Evolutionary conservation across 1,284 basidiomycete species (phyloP), one percentile per base, ranked within the genome.

Genomic region (Fomes fomentarius): DNA sequence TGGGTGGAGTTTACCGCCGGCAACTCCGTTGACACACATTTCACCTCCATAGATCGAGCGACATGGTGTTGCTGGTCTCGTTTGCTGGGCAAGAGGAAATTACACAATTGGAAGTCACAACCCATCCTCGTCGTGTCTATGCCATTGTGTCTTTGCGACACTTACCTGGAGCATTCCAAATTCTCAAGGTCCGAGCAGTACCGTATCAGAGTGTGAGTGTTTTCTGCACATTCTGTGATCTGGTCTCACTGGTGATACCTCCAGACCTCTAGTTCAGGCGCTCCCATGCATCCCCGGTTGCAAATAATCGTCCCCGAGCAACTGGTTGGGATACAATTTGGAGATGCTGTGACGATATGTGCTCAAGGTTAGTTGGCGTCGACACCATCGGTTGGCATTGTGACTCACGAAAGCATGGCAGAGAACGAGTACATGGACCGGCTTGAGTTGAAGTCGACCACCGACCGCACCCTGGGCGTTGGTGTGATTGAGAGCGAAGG

Each of bases 341-440:
- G 88, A 15, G 89, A 92, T 68, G 84, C 87, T 2, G 81, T 91
- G n/a, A 83, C 85, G 6, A 71, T 91, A 11, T 87, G 85, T 66
- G 79, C 86, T 42, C 77, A 80, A 74, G 80, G 89, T 87, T 62
- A 11, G 72, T 46, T 19, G n/a, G 6, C 22, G 14, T 21, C 14
- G 15, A 14, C 25, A 24, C 28, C 12, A 30, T 30, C 24, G 11
- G 21, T 8, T 15, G 9, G 17, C 19, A 8, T n/a, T 45, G 2
- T 46, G 14, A 35, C 12, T 2, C 42, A n/a, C 51, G 15, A 35
- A 17, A 47, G 35, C 47, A 40, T 40, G 30, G 44, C 57, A 92
- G 89, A 83, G 55, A 87, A 84, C 4, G 80, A 84, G 47, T 93
- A 85, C 66, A 78, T 81, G 58, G 85, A 89, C 64, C 82, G 89